phyloP scores from a whole-genome alignment of 257 asterid genomes.

The Leptodermis oblonga region DNA sequence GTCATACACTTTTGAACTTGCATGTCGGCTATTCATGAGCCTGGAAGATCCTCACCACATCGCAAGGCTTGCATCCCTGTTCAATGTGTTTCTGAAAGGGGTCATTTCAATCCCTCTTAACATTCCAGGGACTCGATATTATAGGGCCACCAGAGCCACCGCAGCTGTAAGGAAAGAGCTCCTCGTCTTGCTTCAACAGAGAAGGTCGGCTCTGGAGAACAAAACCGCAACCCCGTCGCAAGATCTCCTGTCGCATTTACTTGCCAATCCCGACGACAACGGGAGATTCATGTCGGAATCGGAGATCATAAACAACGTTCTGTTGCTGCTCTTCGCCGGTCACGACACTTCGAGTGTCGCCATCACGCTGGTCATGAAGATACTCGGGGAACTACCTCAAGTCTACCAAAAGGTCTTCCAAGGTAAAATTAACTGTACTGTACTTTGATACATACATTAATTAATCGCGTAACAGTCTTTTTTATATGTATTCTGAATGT shows the following conservation, averaged over 20 bases:
- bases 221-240: slow-evolving; percentile 36
- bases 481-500: not conserved
- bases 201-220: slow-evolving; percentile 45
- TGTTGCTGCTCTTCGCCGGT: slow-evolving; percentile 69
- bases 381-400: slow-evolving; percentile 56
- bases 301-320: slow-evolving; percentile 52
- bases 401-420: slow-evolving; percentile 50
- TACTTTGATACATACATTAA: too few relatives aligned
- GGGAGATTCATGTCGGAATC: slow-evolving; percentile 63
- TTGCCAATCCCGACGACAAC: slow-evolving; percentile 45
- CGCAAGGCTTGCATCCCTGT: slow-evolving; percentile 42
- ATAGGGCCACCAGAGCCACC: slow-evolving; percentile 51
- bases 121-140: slow-evolving; percentile 65
- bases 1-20: slow-evolving; percentile 59
- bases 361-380: slow-evolving; percentile 51
- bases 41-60: slow-evolving; percentile 52
- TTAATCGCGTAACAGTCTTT: not conserved
- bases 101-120: slow-evolving; percentile 51
- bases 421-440: too few relatives aligned
- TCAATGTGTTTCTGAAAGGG: slow-evolving; percentile 60
- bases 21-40: slow-evolving; percentile 72
- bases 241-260: slow-evolving; percentile 75
- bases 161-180: slow-evolving; percentile 40
- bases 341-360: slow-evolving; percentile 71
- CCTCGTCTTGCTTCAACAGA: slow-evolving; percentile 37